Evolutionary conservation across 371 early-diverging fungal genomes (phyloP), one percentile per base, ranked within the genome.

Genomic region (Mucor lusitanicus): DNA sequence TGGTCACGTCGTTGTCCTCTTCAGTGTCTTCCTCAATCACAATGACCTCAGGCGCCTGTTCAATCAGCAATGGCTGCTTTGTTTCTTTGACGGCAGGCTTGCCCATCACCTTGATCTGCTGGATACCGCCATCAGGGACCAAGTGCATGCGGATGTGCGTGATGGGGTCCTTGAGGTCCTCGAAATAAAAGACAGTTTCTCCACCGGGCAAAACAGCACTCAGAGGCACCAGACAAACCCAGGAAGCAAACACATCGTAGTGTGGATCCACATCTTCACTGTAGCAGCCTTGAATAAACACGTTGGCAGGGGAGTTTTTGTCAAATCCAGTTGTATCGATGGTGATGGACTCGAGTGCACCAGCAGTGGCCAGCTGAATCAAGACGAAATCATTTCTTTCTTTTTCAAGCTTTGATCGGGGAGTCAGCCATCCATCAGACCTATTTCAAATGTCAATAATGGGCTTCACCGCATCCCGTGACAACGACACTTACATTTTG

Each of bases 291-390:
- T 74, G 72, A 3, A 77, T 44, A 37, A 59, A 65, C 35, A 79
- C 55, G 3, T 44, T 27, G 8, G 61, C 30, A 39, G 75, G 75
- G 2, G 69, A 60, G 39, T 73, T 71, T 3, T 68, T 61, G 58
- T 44, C 84, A 75, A 89, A 94, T 46, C 86, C 85, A 32, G 81
- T 83, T 5, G 95, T 95, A 65, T 94, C 92, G 8, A 95, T 74
- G 30, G 85, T 83, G 44, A 91, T 81, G 27, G 81, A 70, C 11
- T 88, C 79, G 17, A 95, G 73, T 46, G 72, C 84, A 1, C 91
- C 92, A 0, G 87, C 69, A 63, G 82, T 74, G 11, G 91, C 94
- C 21, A 95, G 80, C 42, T 85, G 76, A 63, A 95, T 78, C 15
- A 88, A 78, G 17, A 86, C 84, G 84, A 85, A 88, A 64, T 96